Evolutionary conservation across 2,329 filamentous ascomycete genomes (phyloP), one percentile per base, ranked within the genome.

Genomic region (Canariomyces notabilis): DNA sequence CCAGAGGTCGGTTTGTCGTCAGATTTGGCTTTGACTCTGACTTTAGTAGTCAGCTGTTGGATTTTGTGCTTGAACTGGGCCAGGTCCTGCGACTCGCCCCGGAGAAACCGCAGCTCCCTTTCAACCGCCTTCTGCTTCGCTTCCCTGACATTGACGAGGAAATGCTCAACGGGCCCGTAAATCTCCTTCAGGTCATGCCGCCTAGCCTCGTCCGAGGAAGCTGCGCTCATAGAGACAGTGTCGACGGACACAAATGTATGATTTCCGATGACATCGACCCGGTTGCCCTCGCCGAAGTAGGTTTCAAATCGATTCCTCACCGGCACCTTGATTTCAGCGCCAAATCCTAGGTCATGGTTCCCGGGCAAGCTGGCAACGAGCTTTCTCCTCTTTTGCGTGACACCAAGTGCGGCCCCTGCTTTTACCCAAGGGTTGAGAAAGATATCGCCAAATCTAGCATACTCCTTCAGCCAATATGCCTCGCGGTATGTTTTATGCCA

Each of bases 231-330:
- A 0, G 90, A 96, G 4, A 95, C 83, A 0, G 85, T 80, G 62
- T 98, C 93, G 6, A 98, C 77, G 1, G 89, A 94, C 16, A 98
- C 87, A 62, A 98, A 89, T 0, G 89, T 94, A 64, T 98, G 93
- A 61, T 98, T 98, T 11, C 88, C 93, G 43, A 97, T 76, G 5
- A 97, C 77, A 63, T 97, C 89, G 16, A 98, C 82, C 7, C 88
- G 77, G 64, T 96, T 97, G n/a, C 83, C 80, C 45, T 93, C 84
- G 4, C 93, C 93, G 67, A 98, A 97, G 62, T 84, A 95, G 3
- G 84, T 80, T 59, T 85, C 80, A 64, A 97, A 98, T 14, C 93
- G 76, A 58, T 93, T 76, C 42, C 90, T 79, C 26, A 95, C 88
- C 0, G 85, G 75, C 7, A 84, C 63, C 62, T 95, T 88, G 38